Percentiles rank a stretch among this genome's conserved stretches.
Conservation (phyloP, 2,329 filamentous ascomycete genomes). For the Talaromyces sp. region DNA sequence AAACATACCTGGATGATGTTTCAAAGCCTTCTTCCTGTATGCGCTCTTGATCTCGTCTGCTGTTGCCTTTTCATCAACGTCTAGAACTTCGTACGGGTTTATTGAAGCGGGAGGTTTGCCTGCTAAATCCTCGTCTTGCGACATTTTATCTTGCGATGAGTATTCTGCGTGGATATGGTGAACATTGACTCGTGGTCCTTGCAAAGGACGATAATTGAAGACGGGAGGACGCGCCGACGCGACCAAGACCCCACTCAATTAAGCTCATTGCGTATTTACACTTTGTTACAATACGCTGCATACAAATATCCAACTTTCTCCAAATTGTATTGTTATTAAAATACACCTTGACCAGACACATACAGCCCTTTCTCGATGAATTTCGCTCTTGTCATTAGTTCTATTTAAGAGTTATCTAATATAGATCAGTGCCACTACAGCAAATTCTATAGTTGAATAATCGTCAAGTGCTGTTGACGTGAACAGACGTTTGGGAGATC, state of each 20-base stretch:
- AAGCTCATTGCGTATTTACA: background rate
- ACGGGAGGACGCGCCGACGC: constrained; percentile 4
- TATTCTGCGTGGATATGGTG: background rate
- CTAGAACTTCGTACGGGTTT: constrained; percentile 76
- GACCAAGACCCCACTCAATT: background rate
- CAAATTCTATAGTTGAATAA: background rate
- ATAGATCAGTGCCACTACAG: background rate
- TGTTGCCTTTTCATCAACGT: constrained; percentile 66
- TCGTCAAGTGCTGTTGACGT: no score
- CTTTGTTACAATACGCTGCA: background rate
- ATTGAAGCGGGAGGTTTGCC: constrained; percentile 65
- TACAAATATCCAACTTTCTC: background rate
- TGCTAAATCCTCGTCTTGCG: constrained; percentile 50
- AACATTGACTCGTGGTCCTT: background rate
- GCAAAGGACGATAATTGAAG: background rate
- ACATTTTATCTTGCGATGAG: constrained; percentile 4
- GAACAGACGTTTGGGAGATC: background rate
- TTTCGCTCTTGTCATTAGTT: no score
- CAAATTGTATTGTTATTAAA: background rate
- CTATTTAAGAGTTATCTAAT: background rate
- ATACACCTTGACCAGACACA: background rate
- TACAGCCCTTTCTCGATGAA: background rate
- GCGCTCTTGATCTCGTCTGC: constrained; percentile 79
- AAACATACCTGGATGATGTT: constrained; percentile 72
- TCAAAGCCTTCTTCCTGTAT: constrained; percentile 86